These are phyloP conservation scores for Calcarisporium arbuscula DNA, from an alignment of 2,329 filamentous ascomycete genomes.

Conservation along the genomic window DNA sequence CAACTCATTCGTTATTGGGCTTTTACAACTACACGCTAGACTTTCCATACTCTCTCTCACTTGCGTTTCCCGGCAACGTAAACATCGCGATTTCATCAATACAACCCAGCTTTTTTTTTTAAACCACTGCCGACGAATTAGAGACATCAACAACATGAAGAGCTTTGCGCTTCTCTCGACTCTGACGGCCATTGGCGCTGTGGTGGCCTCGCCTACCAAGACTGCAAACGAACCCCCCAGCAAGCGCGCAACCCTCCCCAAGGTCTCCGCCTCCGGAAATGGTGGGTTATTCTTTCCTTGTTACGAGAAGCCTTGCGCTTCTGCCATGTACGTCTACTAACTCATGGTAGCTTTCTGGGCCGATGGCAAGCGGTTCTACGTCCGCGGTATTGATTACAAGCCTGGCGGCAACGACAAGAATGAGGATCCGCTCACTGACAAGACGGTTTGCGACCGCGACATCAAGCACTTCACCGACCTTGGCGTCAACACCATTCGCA, in stretches of 20 bases:
- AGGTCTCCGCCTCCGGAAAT: conserved; percentile 50
- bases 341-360: conserved; percentile 45
- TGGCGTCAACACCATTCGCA: conserved; percentile 84
- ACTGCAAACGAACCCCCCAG: conserved; percentile 40
- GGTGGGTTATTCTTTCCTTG: conserved; percentile 31
- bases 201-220: conserved; percentile 42
- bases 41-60: too few species aligned
- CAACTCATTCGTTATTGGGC: too few species aligned
- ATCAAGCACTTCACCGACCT: conserved; percentile 77
- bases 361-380: conserved; percentile 48
- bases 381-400: conserved; percentile 57
- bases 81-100: conserved; percentile 7
- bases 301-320: background rate
- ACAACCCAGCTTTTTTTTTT: conserved; percentile 1
- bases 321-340: background rate
- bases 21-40: too few species aligned
- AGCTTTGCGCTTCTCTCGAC: conserved; percentile 38
- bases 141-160: conserved; percentile 44
- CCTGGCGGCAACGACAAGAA: conserved; percentile 51
- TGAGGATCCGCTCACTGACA: conserved; percentile 71
- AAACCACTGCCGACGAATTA: conserved; percentile 1
- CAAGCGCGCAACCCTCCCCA: conserved; percentile 44
- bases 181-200: conserved; percentile 39
- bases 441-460: conserved; percentile 66
- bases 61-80: too few species aligned